These are phyloP conservation scores for Pythium phragmiticola DNA, from an alignment of 352 stramenopile species.

Conservation along the genomic window DNA sequence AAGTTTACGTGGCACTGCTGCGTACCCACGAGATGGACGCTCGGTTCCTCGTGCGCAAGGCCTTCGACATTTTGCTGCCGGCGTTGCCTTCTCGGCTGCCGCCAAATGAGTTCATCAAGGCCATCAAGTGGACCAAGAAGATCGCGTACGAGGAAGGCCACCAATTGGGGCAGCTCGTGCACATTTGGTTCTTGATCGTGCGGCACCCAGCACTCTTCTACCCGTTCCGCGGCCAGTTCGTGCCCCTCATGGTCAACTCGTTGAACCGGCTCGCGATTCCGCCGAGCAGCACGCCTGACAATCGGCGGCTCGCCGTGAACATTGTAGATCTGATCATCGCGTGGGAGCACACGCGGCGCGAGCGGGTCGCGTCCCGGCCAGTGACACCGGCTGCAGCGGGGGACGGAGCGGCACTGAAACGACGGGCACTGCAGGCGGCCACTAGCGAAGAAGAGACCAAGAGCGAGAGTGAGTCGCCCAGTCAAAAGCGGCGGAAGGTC, in stretches of 20 bases:
- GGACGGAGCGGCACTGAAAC: conserved; percentile 12
- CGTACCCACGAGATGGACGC: conserved; percentile 94
- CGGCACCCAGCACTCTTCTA: conserved; percentile 94
- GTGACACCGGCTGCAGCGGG: neutral
- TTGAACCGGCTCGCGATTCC: conserved; percentile 95
- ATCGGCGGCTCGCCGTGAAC: conserved; percentile 90
- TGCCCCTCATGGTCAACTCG: conserved; percentile 96
- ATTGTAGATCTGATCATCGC: conserved; percentile 96
- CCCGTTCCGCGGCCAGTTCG: conserved; percentile 90
- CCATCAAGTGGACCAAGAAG: conserved; percentile 97
- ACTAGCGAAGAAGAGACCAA: conserved; percentile 6
- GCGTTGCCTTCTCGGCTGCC: conserved; percentile 87
- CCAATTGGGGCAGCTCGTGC: conserved; percentile 93
- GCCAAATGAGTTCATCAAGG: conserved; percentile 93
- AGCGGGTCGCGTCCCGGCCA: conserved; percentile 41
- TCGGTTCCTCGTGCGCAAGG: conserved; percentile 91
- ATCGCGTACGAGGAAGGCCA: conserved; percentile 98
- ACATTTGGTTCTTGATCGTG: conserved; percentile 98
- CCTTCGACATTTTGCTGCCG: conserved; percentile 96
- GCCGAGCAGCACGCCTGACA: conserved; percentile 91
- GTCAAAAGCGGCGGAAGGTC: conserved; percentile 21
- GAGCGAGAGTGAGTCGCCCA: conserved; percentile 12
- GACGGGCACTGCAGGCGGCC: neutral
- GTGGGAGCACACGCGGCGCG: conserved; percentile 91
- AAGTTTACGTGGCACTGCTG: conserved; percentile 96